Conservation (phyloP, 768 basidiomycete genomes). For the Leccinum subgranulosum region DNA sequence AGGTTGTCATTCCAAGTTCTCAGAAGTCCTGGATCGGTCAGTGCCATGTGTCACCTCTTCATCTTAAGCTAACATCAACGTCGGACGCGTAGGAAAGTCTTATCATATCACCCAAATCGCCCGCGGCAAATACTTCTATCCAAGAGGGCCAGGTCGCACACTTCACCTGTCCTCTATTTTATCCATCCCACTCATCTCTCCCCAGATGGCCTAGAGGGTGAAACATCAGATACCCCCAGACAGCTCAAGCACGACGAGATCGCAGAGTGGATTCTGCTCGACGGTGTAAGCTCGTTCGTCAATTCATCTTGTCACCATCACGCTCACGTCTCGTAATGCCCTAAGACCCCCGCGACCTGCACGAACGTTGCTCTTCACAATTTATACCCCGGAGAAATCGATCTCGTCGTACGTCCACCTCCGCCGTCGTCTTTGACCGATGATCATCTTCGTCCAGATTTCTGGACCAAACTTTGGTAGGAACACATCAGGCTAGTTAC, state of each 20-base stretch:
- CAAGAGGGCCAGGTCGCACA: constrained; percentile 47
- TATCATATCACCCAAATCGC: constrained; percentile 76
- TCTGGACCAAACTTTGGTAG: constrained; percentile 86
- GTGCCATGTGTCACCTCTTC: constrained; percentile 11
- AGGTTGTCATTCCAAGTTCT: constrained; percentile 73
- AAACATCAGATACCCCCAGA: constrained; percentile 57
- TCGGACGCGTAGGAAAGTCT: constrained; percentile 57
- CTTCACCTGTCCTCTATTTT: not conserved
- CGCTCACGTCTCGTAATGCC: constrained; percentile 5
- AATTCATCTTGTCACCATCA: constrained; percentile 4
- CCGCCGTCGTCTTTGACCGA: not conserved
- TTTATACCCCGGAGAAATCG: constrained; percentile 77
- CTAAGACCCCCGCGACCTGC: constrained; percentile 87
- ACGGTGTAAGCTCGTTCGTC: constrained; percentile 54
- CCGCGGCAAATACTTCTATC: constrained; percentile 74
- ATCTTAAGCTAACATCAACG: not conserved
- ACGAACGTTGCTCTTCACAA: constrained; percentile 90
- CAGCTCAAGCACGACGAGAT: constrained; percentile 73
- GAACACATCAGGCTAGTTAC: constrained; percentile 68
- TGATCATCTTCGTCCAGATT: constrained; percentile 42
- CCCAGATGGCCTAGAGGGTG: constrained; percentile 59
- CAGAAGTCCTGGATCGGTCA: constrained; percentile 89
- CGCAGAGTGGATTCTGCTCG: constrained; percentile 88
- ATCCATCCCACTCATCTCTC: not conserved
- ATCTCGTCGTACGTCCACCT: constrained; percentile 68